These are phyloP conservation scores for Tetrahymena malaccensis DNA, from an alignment of 73 alveolate species.

Conservation along the genomic window DNA sequence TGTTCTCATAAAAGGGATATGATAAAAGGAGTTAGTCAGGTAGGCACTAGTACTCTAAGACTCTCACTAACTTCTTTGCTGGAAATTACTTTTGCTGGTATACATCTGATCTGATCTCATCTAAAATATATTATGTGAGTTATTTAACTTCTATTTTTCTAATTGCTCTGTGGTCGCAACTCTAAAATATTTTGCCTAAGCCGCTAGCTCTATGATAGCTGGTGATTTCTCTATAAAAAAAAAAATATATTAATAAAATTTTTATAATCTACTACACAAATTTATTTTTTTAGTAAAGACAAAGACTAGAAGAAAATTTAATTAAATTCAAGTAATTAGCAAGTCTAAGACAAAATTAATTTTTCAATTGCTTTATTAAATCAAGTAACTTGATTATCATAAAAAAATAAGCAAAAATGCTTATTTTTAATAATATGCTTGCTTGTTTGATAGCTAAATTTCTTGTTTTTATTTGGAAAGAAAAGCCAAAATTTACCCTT, in stretches of 20 bases:
- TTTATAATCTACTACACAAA: too few species aligned
- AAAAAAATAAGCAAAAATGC: neutral
- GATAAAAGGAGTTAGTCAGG: neutral
- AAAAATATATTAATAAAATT: too few species aligned
- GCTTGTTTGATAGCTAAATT: too few species aligned
- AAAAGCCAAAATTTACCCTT: neutral
- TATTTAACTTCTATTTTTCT: neutral
- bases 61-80: neutral
- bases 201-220: neutral
- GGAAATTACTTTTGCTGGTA: neutral
- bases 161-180: neutral
- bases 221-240: neutral
- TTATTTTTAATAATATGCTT: too few species aligned
- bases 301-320: too few species aligned
- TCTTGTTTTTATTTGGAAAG: neutral
- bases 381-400: neutral
- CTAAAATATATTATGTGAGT: neutral
- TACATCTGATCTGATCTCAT: neutral
- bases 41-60: neutral
- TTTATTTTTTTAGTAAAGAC: too few species aligned
- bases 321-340: neutral
- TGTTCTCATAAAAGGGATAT: neutral
- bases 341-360: neutral
- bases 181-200: neutral
- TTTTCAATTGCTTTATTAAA: too few species aligned